Conservation (phyloP, 495 filamentous ascomycete species). For the Hypoxylon fragiforme region DNA sequence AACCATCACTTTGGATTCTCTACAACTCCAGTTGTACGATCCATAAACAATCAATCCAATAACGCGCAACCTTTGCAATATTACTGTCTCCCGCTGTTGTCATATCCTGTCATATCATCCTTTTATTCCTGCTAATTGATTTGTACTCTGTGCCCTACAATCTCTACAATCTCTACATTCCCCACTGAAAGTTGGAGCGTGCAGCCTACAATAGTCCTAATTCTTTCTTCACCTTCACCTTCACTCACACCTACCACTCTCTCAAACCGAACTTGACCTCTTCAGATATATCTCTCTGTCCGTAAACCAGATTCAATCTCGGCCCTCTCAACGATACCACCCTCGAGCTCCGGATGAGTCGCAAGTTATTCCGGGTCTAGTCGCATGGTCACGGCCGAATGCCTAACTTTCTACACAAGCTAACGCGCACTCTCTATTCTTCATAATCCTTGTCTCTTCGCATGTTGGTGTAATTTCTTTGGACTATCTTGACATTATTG, state of each 20-base stretch:
- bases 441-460: background rate
- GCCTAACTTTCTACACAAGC: conserved; percentile 22
- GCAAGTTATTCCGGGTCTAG: conserved; percentile 27
- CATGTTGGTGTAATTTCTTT: conserved; percentile 1
- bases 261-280: background rate
- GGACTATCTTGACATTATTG: conserved; percentile 4
- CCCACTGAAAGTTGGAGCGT: too few species aligned
- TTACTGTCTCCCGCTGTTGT: too few species aligned
- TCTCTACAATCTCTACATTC: too few species aligned
- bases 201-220: too few species aligned
- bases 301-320: background rate
- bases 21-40: too few species aligned
- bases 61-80: too few species aligned
- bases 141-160: too few species aligned
- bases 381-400: conserved; percentile 19
- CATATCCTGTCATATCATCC: too few species aligned
- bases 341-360: conserved; percentile 37
- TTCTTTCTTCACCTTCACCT: too few species aligned
- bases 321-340: conserved; percentile 28
- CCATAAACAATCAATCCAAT: too few species aligned
- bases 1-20: background rate
- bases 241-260: background rate
- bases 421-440: conserved; percentile 21
- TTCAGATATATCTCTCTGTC: background rate
- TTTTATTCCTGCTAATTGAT: too few species aligned